Base-by-base conservation (phyloP, 2,329 filamentous ascomycete species). In the Aspergillus puulaauensis region DNA sequence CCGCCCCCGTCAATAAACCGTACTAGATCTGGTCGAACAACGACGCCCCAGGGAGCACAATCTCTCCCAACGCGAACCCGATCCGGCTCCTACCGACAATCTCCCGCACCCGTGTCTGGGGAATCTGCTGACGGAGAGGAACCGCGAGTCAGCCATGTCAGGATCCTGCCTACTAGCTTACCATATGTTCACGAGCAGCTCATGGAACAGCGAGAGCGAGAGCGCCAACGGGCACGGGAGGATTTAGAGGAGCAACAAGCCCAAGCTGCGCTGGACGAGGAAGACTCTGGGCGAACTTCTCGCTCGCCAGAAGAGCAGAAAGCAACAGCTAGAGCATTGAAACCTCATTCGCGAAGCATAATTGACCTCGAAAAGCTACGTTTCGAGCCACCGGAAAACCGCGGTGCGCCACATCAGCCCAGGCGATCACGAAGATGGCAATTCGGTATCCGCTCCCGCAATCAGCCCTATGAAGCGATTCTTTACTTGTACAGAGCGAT, bases 401-500 rank as follows among this genome's bases (percentile, higher is more conserved):
- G 83, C 31, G 67, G 71, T 9, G 67, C 73, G 3, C 61, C 72
- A 7, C 68, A 73, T 47, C 75, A 75, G 73, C 77, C 82, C 5
- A 92, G 90, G 69, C 70, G 65, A 55, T 90, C 90, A 1, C 90
- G 93, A 15, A 91, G 93, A 64, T 99, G 95, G 95, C 95, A 99
- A 73, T 99, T 99, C 71, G 95, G 95, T 56, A 99, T 99, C 61
- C 86, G 95, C 39, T 96, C 91, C 46, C 87, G 95, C 49, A 99
- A 98, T 69, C 90, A 91, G 56, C 95, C 95, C 0, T 91, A 93
- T 68, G 95, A 99, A 73, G 95, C 95, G 0, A 89, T 99, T 74
- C 80, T 96, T 24, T 97, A 93, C 68, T 95, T 99, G 56, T 97
- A 97, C 80, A 92, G 93, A 73, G 93, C 95, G 0, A 80, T 99